Evolutionary conservation across 805 yeast genomes (phyloP).

Genomic region (Jamesozyma rosinii): DNA sequence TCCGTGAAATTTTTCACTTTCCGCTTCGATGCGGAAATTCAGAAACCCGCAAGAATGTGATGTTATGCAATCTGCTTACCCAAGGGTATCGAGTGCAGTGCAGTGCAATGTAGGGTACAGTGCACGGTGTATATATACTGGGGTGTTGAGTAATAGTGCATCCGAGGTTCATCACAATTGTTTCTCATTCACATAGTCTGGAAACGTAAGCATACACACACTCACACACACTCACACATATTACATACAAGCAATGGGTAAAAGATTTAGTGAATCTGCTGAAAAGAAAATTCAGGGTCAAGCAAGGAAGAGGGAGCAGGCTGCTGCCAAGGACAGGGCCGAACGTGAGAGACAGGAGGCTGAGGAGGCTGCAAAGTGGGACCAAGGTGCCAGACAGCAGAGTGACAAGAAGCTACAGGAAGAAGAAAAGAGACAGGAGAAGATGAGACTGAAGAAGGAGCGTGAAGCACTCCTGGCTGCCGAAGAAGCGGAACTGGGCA

Average conservation of each 20-base stretch:
- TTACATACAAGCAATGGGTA: slow-evolving; percentile 29
- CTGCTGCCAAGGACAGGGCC: slow-evolving; percentile 18
- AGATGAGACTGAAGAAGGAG: slow-evolving; percentile 23
- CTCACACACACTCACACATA: too few species aligned
- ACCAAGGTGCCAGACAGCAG: slow-evolving; percentile 22
- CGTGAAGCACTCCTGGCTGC: slow-evolving; percentile 28
- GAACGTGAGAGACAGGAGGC: slow-evolving; percentile 22
- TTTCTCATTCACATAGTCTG: too few species aligned
- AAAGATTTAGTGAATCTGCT: slow-evolving; percentile 30
- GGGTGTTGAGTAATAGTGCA: too few species aligned
- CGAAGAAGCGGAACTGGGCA: slow-evolving; percentile 25
- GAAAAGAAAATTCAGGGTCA: slow-evolving; percentile 30
- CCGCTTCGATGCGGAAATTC: too few species aligned
- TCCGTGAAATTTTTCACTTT: too few species aligned
- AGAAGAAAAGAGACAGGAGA: slow-evolving; percentile 27
- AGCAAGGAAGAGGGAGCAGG: slow-evolving; percentile 30
- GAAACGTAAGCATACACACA: neutral
- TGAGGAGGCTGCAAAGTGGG: slow-evolving; percentile 30
- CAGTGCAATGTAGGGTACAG: too few species aligned
- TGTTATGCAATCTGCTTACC: too few species aligned
- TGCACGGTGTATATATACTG: too few species aligned
- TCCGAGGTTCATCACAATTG: too few species aligned
- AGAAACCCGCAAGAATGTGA: too few species aligned
- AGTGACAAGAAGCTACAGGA: slow-evolving; percentile 24
- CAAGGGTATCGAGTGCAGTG: too few species aligned